phyloP scores from a whole-genome alignment of 495 filamentous ascomycete species.

The Neurospora sp. region DNA sequence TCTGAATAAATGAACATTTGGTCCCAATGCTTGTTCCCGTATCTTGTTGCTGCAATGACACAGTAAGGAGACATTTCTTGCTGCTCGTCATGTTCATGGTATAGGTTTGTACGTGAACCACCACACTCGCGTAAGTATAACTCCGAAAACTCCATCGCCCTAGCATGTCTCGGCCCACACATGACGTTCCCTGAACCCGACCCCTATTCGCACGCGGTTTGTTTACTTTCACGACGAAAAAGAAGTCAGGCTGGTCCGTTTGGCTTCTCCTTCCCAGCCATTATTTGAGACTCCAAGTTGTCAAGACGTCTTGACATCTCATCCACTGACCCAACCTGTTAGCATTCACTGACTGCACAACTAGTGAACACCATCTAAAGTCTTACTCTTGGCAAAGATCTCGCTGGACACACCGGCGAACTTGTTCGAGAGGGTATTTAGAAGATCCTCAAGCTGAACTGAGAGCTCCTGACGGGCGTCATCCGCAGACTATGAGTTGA shows the following conservation, averaged over 20 bases:
- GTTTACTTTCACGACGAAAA: not conserved
- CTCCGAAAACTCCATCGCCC: not conserved
- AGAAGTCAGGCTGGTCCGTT: slow-evolving; percentile 10
- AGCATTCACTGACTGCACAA: not conserved
- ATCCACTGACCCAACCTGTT: slow-evolving; percentile 53
- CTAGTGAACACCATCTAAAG: not conserved
- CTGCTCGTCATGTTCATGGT: not conserved
- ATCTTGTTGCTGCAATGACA: not conserved
- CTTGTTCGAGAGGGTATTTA: slow-evolving; percentile 74
- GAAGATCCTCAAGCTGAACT: slow-evolving; percentile 70
- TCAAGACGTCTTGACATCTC: slow-evolving; percentile 89
- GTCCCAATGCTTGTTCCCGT: not conserved
- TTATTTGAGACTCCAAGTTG: slow-evolving; percentile 68
- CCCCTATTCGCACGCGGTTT: not conserved
- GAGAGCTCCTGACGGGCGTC: slow-evolving; percentile 51
- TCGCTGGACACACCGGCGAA: slow-evolving; percentile 72
- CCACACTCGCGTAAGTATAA: not conserved
- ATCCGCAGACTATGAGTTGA: slow-evolving; percentile 21
- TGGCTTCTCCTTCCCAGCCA: slow-evolving; percentile 37
- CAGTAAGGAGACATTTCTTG: not conserved
- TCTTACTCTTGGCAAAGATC: slow-evolving; percentile 79
- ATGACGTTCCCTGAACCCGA: not conserved
- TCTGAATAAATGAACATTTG: not conserved
- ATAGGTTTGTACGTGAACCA: not conserved
- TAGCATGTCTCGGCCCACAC: not conserved